Base-by-base conservation (phyloP, 805 yeast species). In the Nakazawaea pomicola region DNA sequence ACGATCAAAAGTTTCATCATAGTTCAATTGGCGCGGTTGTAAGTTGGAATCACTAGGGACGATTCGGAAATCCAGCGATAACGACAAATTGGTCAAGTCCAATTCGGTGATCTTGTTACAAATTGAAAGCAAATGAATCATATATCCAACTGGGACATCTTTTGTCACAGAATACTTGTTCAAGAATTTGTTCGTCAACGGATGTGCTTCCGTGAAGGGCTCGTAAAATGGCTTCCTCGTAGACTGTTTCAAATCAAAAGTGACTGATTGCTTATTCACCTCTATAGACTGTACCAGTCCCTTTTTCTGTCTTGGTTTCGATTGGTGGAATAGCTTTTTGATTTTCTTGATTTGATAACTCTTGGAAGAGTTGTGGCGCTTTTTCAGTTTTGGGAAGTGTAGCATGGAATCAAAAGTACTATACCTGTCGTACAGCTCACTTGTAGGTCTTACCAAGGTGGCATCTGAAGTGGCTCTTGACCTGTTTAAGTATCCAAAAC, bases 101-200 rank as follows among this genome's bases (percentile, higher is more conserved):
- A 88, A 49, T 3, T 61, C 50, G 12, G 55, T 60, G 28, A 88
- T 50, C 49, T 83, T 80, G 11, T 77, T 77, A 54, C 96, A 89
- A 25, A 75, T 62, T n/a, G 70, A 71, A 29, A 88, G 53, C 28
- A 87, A 52, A 55, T 85, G 95, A 11, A 88, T 54, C 8, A 89
- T 52, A 47, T 78, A 76, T 0, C 96, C 96, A 21, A 82, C 62
- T 1, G 96, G 96, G 6, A 88, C 55, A 56, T 88, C 96, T 49
- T 73, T 77, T n/a, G 81, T 70, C 16, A 73, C 66, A 3, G 86
- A 69, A 58, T 83, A 83, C 56, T 76, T 81, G 40, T 69, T 52
- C 28, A 86, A 56, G 47, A 80, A 77, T 43, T 76, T 74, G 54
- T 75, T 81, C 30, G 78, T 76, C 34, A 62, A 57, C 2, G 93